Base-by-base conservation (phyloP, 495 filamentous ascomycete genomes). In the Rostrohypoxylon terebratum region DNA sequence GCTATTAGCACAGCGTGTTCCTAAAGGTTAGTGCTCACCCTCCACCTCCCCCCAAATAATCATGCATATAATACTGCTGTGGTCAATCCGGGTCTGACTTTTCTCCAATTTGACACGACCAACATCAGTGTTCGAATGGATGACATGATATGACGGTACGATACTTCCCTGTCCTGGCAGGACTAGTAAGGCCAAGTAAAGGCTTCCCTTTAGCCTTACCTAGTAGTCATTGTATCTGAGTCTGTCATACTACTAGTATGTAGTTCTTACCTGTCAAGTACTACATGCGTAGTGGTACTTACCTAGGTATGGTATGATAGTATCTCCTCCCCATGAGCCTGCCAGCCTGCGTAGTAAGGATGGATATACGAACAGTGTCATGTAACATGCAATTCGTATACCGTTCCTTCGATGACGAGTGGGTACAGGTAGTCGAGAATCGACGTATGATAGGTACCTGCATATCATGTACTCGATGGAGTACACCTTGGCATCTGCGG, bases 51-150 rank as follows among this genome's bases (percentile, higher is more conserved):
- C 66, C 21, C 16, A 38, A 64, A 63, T 36, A 44, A 74, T 69
- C 66, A 69, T 74, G 66, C 71, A 74, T 69, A 59, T 64, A 68
- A n/a, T n/a, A n/a, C n/a, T n/a, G n/a, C n/a, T n/a, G n/a, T n/a
- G n/a, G 51, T 67, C 53, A 50, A 44, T 63, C 54, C 57, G 40
- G 63, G 59, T 51, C 60, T 65, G 61, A 65, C 55, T 68, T 66
- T 40, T 68, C 71, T 74, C 57, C 58, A 66, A 69, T 63, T 66
- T 66, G 57, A 69, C 51, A 47, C 59, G 45, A 58, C 66, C 58
- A 73, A 68, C 65, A 44, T 38, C 21, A 53, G 50, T 61, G 14
- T 25, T 40, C 44, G 63, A 59, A 59, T 54, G 64, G 63, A 72
- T 72, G 69, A 72, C 60, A 68, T 73, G 70, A 72, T 64, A 68